A percentile compares a stretch with the other conserved stretches of the same genome.
Evolutionary conservation across 352 stramenopile species (phyloP).

Genomic region (Lagenidium giganteum): DNA sequence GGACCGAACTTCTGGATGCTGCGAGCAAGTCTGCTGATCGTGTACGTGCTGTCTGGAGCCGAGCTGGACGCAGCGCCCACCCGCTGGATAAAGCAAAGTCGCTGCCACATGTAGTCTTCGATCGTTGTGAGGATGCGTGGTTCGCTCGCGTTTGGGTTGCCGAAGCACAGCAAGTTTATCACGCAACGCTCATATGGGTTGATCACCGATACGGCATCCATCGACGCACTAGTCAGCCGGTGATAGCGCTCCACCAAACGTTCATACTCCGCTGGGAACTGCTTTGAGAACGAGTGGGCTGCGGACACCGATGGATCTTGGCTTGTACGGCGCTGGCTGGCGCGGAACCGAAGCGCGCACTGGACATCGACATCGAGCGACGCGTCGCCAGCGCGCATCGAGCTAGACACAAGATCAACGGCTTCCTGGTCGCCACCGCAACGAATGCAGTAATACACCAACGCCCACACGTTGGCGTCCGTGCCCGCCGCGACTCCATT

Average conservation of each 20-base stretch:
- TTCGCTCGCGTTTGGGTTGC: slow-evolving; percentile 75
- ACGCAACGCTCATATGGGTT: slow-evolving; percentile 78
- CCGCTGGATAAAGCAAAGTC: slow-evolving; percentile 74
- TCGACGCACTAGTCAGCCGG: slow-evolving; percentile 59
- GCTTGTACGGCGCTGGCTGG: slow-evolving; percentile 49
- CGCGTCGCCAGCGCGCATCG: slow-evolving; percentile 31
- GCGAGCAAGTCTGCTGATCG: slow-evolving; percentile 52
- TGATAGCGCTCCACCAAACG: slow-evolving; percentile 65
- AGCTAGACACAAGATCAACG: slow-evolving; percentile 41
- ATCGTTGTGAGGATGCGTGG: slow-evolving; percentile 71
- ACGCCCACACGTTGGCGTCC: slow-evolving; percentile 61
- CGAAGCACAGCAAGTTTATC: slow-evolving; percentile 75
- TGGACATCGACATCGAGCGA: slow-evolving; percentile 55
- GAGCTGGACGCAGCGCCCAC: slow-evolving; percentile 25
- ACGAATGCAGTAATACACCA: slow-evolving; percentile 80
- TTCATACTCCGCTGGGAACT: slow-evolving; percentile 59
- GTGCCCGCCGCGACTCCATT: slow-evolving; percentile 12
- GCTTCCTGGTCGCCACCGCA: slow-evolving; percentile 71
- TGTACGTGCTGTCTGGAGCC: slow-evolving; percentile 50
- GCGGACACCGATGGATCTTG: slow-evolving; percentile 25
- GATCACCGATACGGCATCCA: slow-evolving; percentile 63
- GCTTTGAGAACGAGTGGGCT: slow-evolving; percentile 55
- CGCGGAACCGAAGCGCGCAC: slow-evolving; percentile 52
- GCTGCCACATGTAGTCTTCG: slow-evolving; percentile 85
- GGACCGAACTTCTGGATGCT: slow-evolving; percentile 77